Base-by-base conservation (phyloP, 345 rosid species). In the Brassica incana region DNA sequence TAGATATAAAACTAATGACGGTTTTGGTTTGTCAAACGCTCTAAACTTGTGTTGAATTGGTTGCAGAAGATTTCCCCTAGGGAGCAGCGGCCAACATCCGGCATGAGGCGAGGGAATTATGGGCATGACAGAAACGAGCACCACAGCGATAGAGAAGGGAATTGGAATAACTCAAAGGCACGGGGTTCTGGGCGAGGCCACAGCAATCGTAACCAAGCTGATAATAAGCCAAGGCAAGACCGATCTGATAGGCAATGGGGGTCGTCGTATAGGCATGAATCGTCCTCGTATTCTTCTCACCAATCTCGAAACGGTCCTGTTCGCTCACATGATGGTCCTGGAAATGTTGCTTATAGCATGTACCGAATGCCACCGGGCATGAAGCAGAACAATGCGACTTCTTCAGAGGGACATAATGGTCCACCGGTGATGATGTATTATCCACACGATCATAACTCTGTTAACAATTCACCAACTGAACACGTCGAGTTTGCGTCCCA, bases 371-470 rank as follows among this genome's bases (percentile, higher is more conserved):
- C 77, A 4, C 89, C 87, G 18, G 84, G 90, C 60, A 81, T 88
- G 86, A 90, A 86, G 76, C 90, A 90, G 10, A 76, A 79, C 70
- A 84, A 85, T 18, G 81, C 80, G 58, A 85, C 90, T n/a, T 86
- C 97, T 20, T 84, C 94, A 62, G 87, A 89, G 83, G 94, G 97
- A 70, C 90, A 89, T 56, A 52, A 84, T 9, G 71, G 80, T 73
- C 94, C 97, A 16, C 79, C 97, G 75, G 87, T 90, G 69, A 83
- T 90, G 76, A 88, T 93, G 98, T 40, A 91, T 15, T 91, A 90
- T 82, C 97, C 93, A 5, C 87, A 85, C 36, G 93, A 89, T 81
- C 93, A 89, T 74, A 88, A 82, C 78, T 71, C 83, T 78, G 88
- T 84, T 59, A 82, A 86, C 82, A 80, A 77, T 81, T 74, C 88